phyloP scores from a whole-genome alignment of 2,329 filamentous ascomycete species.

The Arthrocladium fulminans region DNA sequence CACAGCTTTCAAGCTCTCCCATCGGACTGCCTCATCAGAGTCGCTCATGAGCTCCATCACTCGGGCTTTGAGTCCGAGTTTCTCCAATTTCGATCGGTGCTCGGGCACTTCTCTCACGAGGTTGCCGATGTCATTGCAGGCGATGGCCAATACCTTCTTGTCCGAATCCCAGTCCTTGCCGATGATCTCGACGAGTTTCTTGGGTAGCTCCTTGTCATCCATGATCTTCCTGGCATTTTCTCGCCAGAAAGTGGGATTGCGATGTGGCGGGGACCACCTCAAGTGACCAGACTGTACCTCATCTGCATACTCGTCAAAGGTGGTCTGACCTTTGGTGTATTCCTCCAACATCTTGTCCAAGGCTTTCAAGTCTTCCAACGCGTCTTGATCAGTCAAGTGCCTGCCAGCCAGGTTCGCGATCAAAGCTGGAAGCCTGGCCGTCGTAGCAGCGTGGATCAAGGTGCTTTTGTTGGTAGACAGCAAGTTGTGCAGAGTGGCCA shows the following conservation, averaged over 20 bases:
- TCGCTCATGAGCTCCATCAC: conserved; percentile 94
- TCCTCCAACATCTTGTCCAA: conserved; percentile 67
- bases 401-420: conserved; percentile 49
- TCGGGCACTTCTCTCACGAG: conserved; percentile 85
- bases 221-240: conserved; percentile 84
- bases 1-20: conserved; percentile 83
- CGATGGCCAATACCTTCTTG: conserved; percentile 78
- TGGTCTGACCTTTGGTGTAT: conserved; percentile 63
- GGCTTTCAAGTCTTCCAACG: conserved; percentile 40
- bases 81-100: conserved; percentile 70
- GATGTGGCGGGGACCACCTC: conserved; percentile 86
- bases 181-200: conserved; percentile 78
- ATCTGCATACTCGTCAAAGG: conserved; percentile 62
- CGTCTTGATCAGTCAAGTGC: conserved; percentile 41
- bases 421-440: conserved; percentile 65
- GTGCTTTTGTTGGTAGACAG: conserved; percentile 61
- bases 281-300: conserved; percentile 81
- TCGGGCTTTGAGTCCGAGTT: conserved; percentile 70
- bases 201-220: conserved; percentile 67
- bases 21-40: conserved; percentile 76
- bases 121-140: conserved; percentile 83
- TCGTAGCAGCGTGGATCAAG: conserved; percentile 72
- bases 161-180: conserved; percentile 75
- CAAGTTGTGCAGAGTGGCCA: conserved; percentile 84
- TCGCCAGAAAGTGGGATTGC: conserved; percentile 78